Evolutionary conservation across 106 monocot species (phyloP), one percentile per base, ranked within the genome.

Genomic region (Chionographis japonica): DNA sequence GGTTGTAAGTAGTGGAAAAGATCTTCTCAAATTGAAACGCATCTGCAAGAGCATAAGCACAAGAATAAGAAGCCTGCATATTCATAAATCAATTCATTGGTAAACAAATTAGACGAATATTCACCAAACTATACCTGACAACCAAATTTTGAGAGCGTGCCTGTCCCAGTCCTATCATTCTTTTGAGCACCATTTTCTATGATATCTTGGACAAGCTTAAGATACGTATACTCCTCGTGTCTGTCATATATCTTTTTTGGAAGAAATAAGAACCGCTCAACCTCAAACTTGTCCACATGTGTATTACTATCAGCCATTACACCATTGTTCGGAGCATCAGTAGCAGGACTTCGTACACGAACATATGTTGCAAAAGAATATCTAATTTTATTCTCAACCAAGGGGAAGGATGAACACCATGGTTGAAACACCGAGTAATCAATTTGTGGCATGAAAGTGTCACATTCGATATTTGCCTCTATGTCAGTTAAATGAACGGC

Each of bases 401-500:
- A 8, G 15, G 93, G 98, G 53, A 82, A 77, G 18, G 93, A 87
- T 41, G 98, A 93, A 42, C 75, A 87, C 93, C 98, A 99, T 63
- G 98, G 98, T 57, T 81, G 90, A 66, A 85, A 99, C 17, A 74
- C 66, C 17, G 83, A 79, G 37, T 50, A 57, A 79, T 99, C 83
- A 66, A 99, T 78, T 61, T 69, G 74, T 19, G 93, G 87, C 42
- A 99, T 87, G 65, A 98, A 98, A 50, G 92, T 87, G 52, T 92
- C 97, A 79, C 97, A 98, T 17, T 93, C 89, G 71, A 99, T 57
- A 27, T 68, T 72, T 18, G 84, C 61, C 65, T 92, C 83, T 37
- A 97, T 85, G 37, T 99, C 87, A n/a, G 98, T 99, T 12, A 90
- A 15, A 78, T 99, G 98, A 73, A 99, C 84, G 41, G 93, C 98